Percentiles rank a stretch among this genome's conserved stretches.
These are phyloP conservation scores for Lophiotrema nucula DNA, from an alignment of 495 filamentous ascomycete species.

Conservation along the genomic window DNA sequence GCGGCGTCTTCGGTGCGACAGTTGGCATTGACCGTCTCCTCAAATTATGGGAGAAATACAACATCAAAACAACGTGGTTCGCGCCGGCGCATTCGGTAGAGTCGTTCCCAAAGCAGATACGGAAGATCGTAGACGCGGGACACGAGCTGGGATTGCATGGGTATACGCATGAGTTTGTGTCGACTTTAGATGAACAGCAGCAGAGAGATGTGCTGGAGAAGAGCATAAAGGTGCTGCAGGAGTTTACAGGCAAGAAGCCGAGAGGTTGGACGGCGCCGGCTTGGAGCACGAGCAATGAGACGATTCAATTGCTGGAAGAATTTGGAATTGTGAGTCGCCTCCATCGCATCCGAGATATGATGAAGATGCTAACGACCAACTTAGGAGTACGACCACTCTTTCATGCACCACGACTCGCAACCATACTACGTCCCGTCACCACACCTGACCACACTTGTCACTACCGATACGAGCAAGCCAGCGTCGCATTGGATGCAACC, in stretches of 20 bases:
- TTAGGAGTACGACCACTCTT: slow-evolving; percentile 62
- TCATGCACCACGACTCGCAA: slow-evolving; percentile 66
- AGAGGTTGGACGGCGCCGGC: slow-evolving; percentile 51
- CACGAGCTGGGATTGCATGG: slow-evolving; percentile 49
- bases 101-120: slow-evolving; percentile 42
- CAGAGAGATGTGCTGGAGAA: slow-evolving; percentile 43
- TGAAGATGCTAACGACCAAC: background rate
- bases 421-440: slow-evolving; percentile 64
- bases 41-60: slow-evolving; percentile 42
- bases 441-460: slow-evolving; percentile 55
- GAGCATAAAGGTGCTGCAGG: slow-evolving; percentile 39
- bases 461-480: slow-evolving; percentile 60
- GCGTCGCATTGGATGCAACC: slow-evolving; percentile 69
- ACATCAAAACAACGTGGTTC: slow-evolving; percentile 48
- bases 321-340: slow-evolving; percentile 56
- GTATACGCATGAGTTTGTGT: slow-evolving; percentile 45
- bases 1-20: slow-evolving; percentile 46
- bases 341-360: background rate
- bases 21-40: slow-evolving; percentile 46
- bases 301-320: slow-evolving; percentile 62
- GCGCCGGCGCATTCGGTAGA: slow-evolving; percentile 44
- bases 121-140: slow-evolving; percentile 43
- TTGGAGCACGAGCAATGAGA: slow-evolving; percentile 68
- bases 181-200: slow-evolving; percentile 36
- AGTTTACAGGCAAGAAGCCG: slow-evolving; percentile 40